Evolutionary conservation across 768 basidiomycete species (phyloP).

Genomic region (Boletus bicolor): DNA sequence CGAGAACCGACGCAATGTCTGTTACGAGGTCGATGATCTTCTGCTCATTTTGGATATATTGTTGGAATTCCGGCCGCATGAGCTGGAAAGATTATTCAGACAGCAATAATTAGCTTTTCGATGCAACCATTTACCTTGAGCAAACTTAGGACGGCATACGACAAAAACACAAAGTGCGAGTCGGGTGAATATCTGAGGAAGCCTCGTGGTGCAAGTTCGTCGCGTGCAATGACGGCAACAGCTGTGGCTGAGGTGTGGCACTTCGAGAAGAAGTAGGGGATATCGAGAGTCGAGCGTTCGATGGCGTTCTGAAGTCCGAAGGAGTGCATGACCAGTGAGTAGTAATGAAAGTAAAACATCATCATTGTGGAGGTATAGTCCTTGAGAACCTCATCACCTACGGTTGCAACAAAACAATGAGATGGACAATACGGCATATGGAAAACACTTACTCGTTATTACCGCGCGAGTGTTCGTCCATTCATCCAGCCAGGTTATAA

Average conservation of each 20-base stretch:
- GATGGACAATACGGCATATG: neutral
- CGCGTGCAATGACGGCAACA: slow-evolving; percentile 70
- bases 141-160: slow-evolving; percentile 90
- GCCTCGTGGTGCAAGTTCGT: slow-evolving; percentile 73
- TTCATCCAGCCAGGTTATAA: slow-evolving; percentile 60
- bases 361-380: slow-evolving; percentile 33
- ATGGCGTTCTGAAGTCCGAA: slow-evolving; percentile 97
- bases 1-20: slow-evolving; percentile 79
- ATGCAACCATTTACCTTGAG: slow-evolving; percentile 64
- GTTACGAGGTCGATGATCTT: slow-evolving; percentile 67
- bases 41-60: slow-evolving; percentile 71
- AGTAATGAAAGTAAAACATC: slow-evolving; percentile 82
- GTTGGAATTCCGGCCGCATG: slow-evolving; percentile 78
- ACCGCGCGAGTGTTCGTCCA: slow-evolving; percentile 31
- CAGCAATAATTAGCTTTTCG: neutral
- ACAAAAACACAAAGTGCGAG: slow-evolving; percentile 85
- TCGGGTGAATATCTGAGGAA: slow-evolving; percentile 84
- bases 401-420: slow-evolving; percentile 1
- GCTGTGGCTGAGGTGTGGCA: slow-evolving; percentile 70
- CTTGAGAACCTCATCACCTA: slow-evolving; percentile 28
- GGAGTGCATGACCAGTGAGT: slow-evolving; percentile 86
- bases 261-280: slow-evolving; percentile 80
- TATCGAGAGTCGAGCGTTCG: slow-evolving; percentile 68
- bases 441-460: slow-evolving; percentile 16
- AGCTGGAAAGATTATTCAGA: slow-evolving; percentile 46